Evolutionary conservation across 345 rosid species (phyloP), one percentile per base, ranked within the genome.

Genomic region (Jatropha curcas): DNA sequence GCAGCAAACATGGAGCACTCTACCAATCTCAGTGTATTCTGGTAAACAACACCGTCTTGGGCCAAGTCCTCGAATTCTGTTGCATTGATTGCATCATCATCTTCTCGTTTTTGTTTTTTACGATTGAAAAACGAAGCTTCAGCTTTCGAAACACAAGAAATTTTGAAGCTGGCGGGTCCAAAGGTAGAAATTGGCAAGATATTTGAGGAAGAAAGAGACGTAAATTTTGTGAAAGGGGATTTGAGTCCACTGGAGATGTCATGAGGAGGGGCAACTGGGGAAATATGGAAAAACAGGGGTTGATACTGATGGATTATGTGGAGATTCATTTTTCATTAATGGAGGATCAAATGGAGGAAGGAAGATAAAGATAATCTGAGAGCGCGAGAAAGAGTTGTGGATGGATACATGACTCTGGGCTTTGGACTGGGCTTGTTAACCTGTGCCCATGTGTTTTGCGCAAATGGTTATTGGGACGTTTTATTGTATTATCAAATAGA

Each of bases 1-100:
- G 97, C 93, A 65, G 97, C 97, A 67, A 92, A 89, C 97, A 94
- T 92, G 58, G 97, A 84, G 71, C 98, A 94, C 71, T 94, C 98
- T 39, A 92, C 97, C 79, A 94, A 74, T 82, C 98, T 89, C 59
- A 90, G 83, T 22, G 98, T 94, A 24, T 81, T 84, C 81, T 69
- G 89, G 74, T 84, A 90, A 67, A 92, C 94, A 45, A 41, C 81
- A 48, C 88, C 83, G 61, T 84, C 80, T 2, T 72, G 68, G 0
- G 89, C 94, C 77, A 86, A 72, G 86, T 89, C 85, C 13, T 84
- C 93, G 6, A 82, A 65, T 53, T 79, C 72, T 19, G 39, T 35
- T 53, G 31, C 31, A 37, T 4, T 45, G 6, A 69, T 25, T 28
- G 37, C 51, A 20, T 11, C 67, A 17, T 31, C 52, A 52, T 5